Evolutionary conservation across 257 asterid species (phyloP).

Genomic region (Oldenlandia corymbosa): DNA sequence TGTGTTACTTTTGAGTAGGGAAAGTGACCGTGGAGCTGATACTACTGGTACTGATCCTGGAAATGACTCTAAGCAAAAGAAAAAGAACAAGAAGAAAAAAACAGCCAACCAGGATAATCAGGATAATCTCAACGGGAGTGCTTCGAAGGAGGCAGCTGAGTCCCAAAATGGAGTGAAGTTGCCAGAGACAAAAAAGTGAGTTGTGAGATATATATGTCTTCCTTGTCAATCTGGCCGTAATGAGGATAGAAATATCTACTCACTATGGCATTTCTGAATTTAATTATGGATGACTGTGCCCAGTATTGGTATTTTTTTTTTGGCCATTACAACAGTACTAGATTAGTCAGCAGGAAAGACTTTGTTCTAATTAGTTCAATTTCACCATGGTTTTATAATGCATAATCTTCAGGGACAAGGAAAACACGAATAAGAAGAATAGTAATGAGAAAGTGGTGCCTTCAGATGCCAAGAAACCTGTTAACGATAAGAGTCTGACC

Average conservation of each 20-base stretch:
- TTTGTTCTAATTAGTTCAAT: neutral
- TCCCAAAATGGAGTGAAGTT: constrained; percentile 23
- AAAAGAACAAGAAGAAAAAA: constrained; percentile 59
- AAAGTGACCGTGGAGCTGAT: constrained; percentile 21
- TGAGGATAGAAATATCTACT: neutral
- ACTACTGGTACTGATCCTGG: constrained; percentile 21
- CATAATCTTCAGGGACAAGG: constrained; percentile 29
- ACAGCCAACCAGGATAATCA: constrained; percentile 30
- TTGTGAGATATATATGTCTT: constrained; percentile 12
- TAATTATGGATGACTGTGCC: neutral
- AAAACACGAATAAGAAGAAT: constrained; percentile 47
- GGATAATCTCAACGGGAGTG: constrained; percentile 21
- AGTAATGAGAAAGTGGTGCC: constrained; percentile 34
- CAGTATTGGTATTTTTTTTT: neutral
- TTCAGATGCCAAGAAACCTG: constrained; percentile 29
- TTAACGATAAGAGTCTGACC: constrained; percentile 26
- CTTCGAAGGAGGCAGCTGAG: constrained; percentile 11
- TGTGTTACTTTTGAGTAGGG: constrained; percentile 4
- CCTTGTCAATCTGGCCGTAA: neutral
- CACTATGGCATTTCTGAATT: neutral
- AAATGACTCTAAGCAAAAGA: constrained; percentile 42
- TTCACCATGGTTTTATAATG: neutral
- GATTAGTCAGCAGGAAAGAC: neutral
- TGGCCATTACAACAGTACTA: neutral
- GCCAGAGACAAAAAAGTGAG: constrained; percentile 53